A percentile compares a stretch with the other conserved stretches of the same genome.
Evolutionary conservation across 1,284 basidiomycete genomes (phyloP).

Genomic region (Entoloma clypeatum): DNA sequence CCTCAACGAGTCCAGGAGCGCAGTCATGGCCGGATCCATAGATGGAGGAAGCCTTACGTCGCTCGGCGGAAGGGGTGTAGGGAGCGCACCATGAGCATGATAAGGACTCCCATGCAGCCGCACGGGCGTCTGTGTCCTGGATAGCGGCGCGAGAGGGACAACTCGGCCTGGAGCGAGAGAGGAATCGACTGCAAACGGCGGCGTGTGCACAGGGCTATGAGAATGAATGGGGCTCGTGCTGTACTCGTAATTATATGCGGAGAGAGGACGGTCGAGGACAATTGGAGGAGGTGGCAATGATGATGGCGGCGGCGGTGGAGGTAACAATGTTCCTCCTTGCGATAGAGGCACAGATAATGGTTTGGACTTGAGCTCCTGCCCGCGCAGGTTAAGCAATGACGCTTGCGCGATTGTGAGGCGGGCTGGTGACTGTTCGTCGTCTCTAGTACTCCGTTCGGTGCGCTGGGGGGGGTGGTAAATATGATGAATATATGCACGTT

Average conservation of each 20-base stretch:
- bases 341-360: no score
- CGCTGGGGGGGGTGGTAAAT: constrained; percentile 28
- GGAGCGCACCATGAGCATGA: constrained; percentile 5
- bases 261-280: constrained; percentile 3
- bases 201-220: constrained; percentile 12
- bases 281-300: constrained; percentile 1
- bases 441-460: constrained; percentile 42
- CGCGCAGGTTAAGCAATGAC: constrained; percentile 66
- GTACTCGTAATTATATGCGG: background rate
- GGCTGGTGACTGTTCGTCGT: constrained; percentile 56
- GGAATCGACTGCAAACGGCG: constrained; percentile 35
- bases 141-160: constrained; percentile 4
- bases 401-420: constrained; percentile 74
- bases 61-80: constrained; percentile 12
- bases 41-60: constrained; percentile 9
- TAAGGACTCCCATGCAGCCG: no score
- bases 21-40: constrained; percentile 37
- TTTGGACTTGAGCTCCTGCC: constrained; percentile 42
- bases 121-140: constrained; percentile 9
- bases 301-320: constrained; percentile 1
- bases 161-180: constrained; percentile 27
- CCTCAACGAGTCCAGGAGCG: constrained; percentile 37
- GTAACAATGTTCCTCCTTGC: background rate
- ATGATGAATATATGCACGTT: background rate
- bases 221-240: constrained; percentile 5